Evolutionary conservation across 805 yeast genomes (phyloP).

Genomic region (Komagataella pastoris): DNA sequence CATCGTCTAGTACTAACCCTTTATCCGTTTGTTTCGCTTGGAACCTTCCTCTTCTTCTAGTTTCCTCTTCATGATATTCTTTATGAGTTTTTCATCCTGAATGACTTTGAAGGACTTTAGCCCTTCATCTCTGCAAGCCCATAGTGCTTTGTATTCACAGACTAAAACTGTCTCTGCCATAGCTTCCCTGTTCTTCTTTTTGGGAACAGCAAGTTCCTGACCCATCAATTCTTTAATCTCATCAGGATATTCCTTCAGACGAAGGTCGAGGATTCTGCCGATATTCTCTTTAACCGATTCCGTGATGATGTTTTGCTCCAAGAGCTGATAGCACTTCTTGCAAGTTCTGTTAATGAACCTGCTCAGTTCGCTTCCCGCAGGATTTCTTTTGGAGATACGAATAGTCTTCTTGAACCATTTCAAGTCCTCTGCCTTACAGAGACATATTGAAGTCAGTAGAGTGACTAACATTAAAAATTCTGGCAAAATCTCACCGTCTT

Average conservation of each 20-base stretch:
- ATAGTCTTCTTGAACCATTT: conserved; percentile 16
- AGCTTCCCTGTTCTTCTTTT: conserved; percentile 12
- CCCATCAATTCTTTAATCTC: conserved; percentile 4
- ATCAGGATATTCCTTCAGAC: conserved; percentile 36
- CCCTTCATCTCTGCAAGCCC: conserved; percentile 17
- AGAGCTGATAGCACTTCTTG: conserved; percentile 47
- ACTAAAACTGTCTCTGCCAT: conserved; percentile 44
- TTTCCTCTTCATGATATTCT: conserved; percentile 45
- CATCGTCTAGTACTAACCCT: conserved; percentile 5
- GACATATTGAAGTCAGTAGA: conserved; percentile 26
- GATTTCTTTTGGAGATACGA: conserved; percentile 7
- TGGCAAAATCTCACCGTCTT: conserved; percentile 41
- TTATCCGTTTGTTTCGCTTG: conserved; percentile 13
- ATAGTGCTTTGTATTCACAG: conserved; percentile 41
- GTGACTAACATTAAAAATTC: conserved; percentile 45
- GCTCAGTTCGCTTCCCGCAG: conserved; percentile 13
- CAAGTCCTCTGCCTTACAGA: conserved; percentile 14
- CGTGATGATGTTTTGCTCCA: conserved; percentile 39
- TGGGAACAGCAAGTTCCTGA: conserved; percentile 7
- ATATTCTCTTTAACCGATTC: conserved; percentile 15
- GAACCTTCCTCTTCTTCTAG: conserved; percentile 13
- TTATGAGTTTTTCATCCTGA: conserved; percentile 44
- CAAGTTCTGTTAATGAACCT: conserved; percentile 32
- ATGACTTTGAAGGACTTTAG: conserved; percentile 23
- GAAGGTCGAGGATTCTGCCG: conserved; percentile 16